Base-by-base conservation (phyloP, 345 rosid genomes). In the Lumnitzera racemosa region DNA sequence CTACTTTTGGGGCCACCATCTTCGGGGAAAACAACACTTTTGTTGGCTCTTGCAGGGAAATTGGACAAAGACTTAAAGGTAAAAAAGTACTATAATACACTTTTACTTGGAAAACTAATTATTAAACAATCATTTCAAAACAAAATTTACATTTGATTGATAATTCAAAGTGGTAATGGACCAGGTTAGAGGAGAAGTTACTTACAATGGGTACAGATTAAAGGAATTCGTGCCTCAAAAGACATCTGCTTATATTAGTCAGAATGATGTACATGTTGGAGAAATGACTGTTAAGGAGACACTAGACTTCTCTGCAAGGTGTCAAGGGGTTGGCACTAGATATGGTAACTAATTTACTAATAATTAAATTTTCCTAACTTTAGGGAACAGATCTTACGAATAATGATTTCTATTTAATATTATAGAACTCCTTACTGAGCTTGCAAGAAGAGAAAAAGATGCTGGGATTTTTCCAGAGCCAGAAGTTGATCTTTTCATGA, bases 211-310 rank as follows among this genome's bases (percentile, higher is more conserved):
- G 14, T 64, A 83, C 53, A 76, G 49, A 41, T 53, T 89, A 1
- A 72, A 77, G 12, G 96, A 92, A 57, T 81, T 92, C 69, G 90
- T 83, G 20, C 87, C 98, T 5, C 83, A 72, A 63, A 92, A 92
- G 73, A 83, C 97, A 43, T 87, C 98, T 3, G 98, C 97, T 1
- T 92, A 87, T 55, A 89, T 92, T 57, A 86, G 98, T 62, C 98
- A 89, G 73, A 87, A 89, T 51, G 98, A 92, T 69, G 90, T 85
- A 71, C 98, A 92, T 64, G 69, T 83, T 3, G 98, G 94, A 66
- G 87, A 76, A 16, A 73, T 92, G 97, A 92, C 97, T 0, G 97
- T 92, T 10, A 87, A 80, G 79, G 98, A 92, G 74, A 92, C 97
- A 13, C 70, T 92, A 1, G 97, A 92, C 73, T 92, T 92, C 74